Evolutionary conservation across 225 moss, liverwort and hornwort genomes (phyloP), one percentile per base, ranked within the genome.

Genomic region (Neckera pumila): DNA sequence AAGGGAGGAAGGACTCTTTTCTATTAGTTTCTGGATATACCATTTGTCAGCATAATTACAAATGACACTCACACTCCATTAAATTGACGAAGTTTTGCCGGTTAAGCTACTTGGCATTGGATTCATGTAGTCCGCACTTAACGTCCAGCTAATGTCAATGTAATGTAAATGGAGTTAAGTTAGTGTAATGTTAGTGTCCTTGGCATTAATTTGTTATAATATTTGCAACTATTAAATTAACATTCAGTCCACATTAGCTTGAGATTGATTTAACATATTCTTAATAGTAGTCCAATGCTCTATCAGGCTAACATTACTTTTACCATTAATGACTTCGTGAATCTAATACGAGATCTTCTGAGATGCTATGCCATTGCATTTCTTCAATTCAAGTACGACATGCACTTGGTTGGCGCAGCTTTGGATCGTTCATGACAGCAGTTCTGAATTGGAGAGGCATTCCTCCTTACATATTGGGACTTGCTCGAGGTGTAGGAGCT

Each of bases 361-460:
- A 86, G 27, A 34, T 80, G 45, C 64, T 58, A 67, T 28, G 71
- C 70, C 40, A n/a, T 54, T 81, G 3, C 30, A 47, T 57, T 59
- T 75, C 58, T 87, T 91, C 38, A 81, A 49, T 82, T 82, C 25
- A 2, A 33, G 14, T 33, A 60, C 30, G 47, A 81, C 69, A 77
- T 87, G 87, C 76, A 51, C 63, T 59, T 89, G 71, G 61, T 51
- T 86, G 82, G 85, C 84, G 89, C 97, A 99, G 99, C 90, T 99
- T 99, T 92, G 99, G 99, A 80, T 95, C 95, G 63, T 91, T 97
- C 77, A 99, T 99, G 99, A 97, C 97, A 65, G 96, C 97, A 62
- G 93, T 96, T 86, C 88, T 97, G 58, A 93, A 93, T 61, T 96
- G 95, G 96, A 95, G 95, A 90, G 99, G 99, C 54, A 93, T 97